Conservation (phyloP, 306 rosid genomes). For the Hippophae tibetana region DNA sequence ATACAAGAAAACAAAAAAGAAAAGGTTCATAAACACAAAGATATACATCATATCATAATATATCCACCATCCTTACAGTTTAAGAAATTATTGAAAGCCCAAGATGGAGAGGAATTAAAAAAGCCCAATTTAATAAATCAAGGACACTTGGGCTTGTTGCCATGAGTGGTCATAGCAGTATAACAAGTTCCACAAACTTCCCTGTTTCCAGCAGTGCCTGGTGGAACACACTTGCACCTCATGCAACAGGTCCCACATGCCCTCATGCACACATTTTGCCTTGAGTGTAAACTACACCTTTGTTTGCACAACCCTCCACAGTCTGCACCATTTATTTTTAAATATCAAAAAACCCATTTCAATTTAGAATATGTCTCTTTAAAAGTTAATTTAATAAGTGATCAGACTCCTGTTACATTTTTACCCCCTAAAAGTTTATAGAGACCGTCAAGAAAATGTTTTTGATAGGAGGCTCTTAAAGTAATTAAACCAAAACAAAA, state of each 20-base stretch:
- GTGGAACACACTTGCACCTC: slow-evolving; percentile 67
- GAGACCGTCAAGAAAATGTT: no score
- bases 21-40: no score
- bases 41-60: no score
- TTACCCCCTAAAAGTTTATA: no score
- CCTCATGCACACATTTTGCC: slow-evolving; percentile 46
- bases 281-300: slow-evolving; percentile 40
- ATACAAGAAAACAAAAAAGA: no score
- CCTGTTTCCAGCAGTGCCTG: slow-evolving; percentile 58
- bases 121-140: background rate
- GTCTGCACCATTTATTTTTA: slow-evolving; percentile 16
- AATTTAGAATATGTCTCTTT: background rate
- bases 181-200: slow-evolving; percentile 61
- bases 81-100: no score
- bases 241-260: slow-evolving; percentile 58
- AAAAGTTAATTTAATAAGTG: background rate
- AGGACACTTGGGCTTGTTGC: slow-evolving; percentile 52
- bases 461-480: background rate
- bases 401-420: no score
- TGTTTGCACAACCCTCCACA: slow-evolving; percentile 41
- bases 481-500: background rate
- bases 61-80: no score
- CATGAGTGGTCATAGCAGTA: slow-evolving; percentile 56
- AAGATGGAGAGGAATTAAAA: no score
- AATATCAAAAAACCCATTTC: no score